These are phyloP conservation scores for Rhodotorula kratochvilovae DNA, from an alignment of 768 basidiomycete genomes.

Conservation along the genomic window DNA sequence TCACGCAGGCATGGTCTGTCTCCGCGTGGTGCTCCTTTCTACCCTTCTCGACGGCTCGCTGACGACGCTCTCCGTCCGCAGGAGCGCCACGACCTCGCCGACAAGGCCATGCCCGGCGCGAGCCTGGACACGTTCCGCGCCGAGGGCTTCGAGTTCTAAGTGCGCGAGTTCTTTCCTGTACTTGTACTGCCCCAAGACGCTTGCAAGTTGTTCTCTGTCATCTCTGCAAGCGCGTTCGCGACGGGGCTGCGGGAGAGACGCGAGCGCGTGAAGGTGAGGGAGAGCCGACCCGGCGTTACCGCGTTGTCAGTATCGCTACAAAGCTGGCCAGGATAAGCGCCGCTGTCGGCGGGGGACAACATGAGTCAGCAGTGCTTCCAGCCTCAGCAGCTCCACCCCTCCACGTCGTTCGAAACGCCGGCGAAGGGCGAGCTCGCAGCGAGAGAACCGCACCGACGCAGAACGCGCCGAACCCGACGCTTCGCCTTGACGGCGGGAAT, in stretches of 20 bases:
- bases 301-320: background rate
- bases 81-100: conserved; percentile 78
- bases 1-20: too few relatives aligned
- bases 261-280: too few relatives aligned
- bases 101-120: conserved; percentile 62
- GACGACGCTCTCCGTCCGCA: conserved; percentile 44
- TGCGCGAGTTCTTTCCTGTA: too few relatives aligned
- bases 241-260: too few relatives aligned
- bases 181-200: background rate
- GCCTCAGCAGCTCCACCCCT: too few relatives aligned
- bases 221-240: too few relatives aligned
- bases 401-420: too few relatives aligned
- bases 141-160: conserved; percentile 85
- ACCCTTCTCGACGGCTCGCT: background rate
- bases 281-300: background rate
- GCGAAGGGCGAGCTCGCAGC: too few relatives aligned
- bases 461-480: conserved; percentile 11
- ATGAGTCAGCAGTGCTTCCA: background rate
- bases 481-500: conserved; percentile 30
- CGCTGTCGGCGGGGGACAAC: background rate
- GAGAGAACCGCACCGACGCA: conserved; percentile 14
- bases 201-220: background rate
- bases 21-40: background rate
- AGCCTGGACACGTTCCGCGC: conserved; percentile 68
- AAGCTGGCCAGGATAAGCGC: background rate